Conservation (phyloP, 2,329 filamentous ascomycete genomes). For the Sclerotinia borealis region DNA sequence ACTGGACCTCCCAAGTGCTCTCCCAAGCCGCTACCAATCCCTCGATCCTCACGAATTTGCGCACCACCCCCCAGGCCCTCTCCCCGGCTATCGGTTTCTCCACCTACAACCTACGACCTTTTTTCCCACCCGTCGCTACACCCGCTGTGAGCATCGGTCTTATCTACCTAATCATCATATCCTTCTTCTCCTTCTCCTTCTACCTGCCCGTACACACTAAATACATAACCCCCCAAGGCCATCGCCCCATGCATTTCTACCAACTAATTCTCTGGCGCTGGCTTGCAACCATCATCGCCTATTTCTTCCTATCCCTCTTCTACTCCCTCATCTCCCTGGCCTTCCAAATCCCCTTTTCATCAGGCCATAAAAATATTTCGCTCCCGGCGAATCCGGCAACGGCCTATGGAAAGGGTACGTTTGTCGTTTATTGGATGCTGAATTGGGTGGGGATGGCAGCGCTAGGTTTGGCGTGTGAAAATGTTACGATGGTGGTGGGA, state of each 20-base stretch:
- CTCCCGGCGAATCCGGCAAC: constrained; percentile 45
- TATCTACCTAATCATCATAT: constrained; percentile 58
- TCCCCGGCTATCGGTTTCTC: constrained; percentile 51
- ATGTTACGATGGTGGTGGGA: constrained; percentile 57
- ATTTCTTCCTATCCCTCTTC: constrained; percentile 55
- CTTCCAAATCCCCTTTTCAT: constrained; percentile 57
- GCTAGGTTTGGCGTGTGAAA: constrained; percentile 57
- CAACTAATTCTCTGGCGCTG: constrained; percentile 55
- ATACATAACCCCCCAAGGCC: constrained; percentile 48
- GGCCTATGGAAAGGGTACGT: constrained; percentile 51
- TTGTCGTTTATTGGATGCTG: constrained; percentile 57
- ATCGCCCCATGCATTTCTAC: constrained; percentile 51
- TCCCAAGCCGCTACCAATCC: constrained; percentile 24
- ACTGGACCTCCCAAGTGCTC: constrained; percentile 23
- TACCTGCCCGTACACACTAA: constrained; percentile 57
- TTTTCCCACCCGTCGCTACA: constrained; percentile 46
- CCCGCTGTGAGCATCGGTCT: constrained; percentile 56
- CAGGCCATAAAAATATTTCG: constrained; percentile 39
- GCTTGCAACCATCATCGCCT: constrained; percentile 48
- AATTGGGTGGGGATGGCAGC: constrained; percentile 59
- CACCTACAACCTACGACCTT: constrained; percentile 52
- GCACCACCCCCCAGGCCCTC: constrained; percentile 45
- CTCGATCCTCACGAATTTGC: constrained; percentile 38
- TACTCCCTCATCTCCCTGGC: constrained; percentile 59
- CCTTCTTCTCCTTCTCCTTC: constrained; percentile 62